Base-by-base conservation (phyloP, 257 asterid species). In the Solanum gandarillasii region DNA sequence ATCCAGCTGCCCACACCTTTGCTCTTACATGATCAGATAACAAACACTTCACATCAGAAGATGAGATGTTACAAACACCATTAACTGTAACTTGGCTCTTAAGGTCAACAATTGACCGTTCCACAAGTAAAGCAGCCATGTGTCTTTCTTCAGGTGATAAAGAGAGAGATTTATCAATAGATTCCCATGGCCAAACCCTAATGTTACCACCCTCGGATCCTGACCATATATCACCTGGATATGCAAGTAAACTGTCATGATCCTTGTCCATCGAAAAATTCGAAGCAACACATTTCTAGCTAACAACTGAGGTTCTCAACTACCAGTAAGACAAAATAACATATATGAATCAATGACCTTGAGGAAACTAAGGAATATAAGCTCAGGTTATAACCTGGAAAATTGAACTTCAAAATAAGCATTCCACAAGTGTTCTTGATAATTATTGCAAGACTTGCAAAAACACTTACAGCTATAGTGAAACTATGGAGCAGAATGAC, bases 141-240 rank as follows among this genome's bases (percentile, higher is more conserved):
- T 93, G 97, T 73, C 90, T 97, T 87, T 95, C 99, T 93, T 96
- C 99, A 0, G 92, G 93, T 10, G 99, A 93, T 35, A 97, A 90
- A 75, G 96, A 91, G 7, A 95, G 89, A 82, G 99, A 97, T 88
- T 95, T 97, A 79, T 97, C 98, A 84, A 94, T 84, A 25, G 94
- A 89, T 94, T 95, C 98, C 98, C 98, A 94, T 31, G 95, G 98
- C 98, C 99, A 97, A 82, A 97, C 92, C 89, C 94, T 93, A 81
- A 97, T 93, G 27, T 21, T 31, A 36, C 99, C 99, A 16, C 93
- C 91, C 88, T 97, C 98, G 16, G 98, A 93, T 32, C 99, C 99
- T 29, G 99, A 89, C 99, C 99, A 97, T 84, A 97, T 60, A 90
- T 97, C 99, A 90, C 99, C 99, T 97, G 86, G 27, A 90, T 23